phyloP scores from a whole-genome alignment of 2,329 filamentous ascomycete species.

The Delphinella strobiligena region DNA sequence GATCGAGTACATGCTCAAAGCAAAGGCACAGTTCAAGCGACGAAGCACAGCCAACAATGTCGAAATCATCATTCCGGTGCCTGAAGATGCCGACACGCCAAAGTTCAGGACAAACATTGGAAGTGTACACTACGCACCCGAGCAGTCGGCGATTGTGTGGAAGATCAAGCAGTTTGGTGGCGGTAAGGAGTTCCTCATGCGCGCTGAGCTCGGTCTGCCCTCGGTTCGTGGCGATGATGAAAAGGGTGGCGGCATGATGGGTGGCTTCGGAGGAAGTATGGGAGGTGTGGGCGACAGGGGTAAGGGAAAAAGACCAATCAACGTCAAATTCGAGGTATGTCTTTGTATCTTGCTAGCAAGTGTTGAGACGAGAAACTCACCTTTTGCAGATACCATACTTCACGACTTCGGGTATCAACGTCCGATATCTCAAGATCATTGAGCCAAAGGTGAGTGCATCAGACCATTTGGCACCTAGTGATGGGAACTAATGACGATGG shows the following conservation, averaged over 20 bases:
- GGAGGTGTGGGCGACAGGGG: conserved; percentile 76
- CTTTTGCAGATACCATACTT: conserved; percentile 75
- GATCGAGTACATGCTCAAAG: conserved; percentile 99
- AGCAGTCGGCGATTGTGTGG: conserved; percentile 96
- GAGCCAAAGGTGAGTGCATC: conserved; percentile 72
- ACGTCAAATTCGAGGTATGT: conserved; percentile 78
- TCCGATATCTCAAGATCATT: conserved; percentile 96
- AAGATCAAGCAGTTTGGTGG: conserved; percentile 99
- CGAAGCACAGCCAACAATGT: conserved; percentile 97
- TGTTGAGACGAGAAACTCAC: neutral
- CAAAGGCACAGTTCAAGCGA: conserved; percentile 94
- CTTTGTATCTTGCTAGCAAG: neutral
- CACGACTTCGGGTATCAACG: conserved; percentile 97
- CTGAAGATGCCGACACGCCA: conserved; percentile 91
- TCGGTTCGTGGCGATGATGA: conserved; percentile 93
- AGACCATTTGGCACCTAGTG: neutral
- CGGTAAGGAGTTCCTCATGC: conserved; percentile 97
- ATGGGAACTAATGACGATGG: conserved; percentile 6
- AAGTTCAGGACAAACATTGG: conserved; percentile 97
- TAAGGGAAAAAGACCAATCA: conserved; percentile 92
- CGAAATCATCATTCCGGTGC: conserved; percentile 92
- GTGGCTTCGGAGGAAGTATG: conserved; percentile 94
- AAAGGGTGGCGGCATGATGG: conserved; percentile 92
- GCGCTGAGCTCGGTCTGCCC: conserved; percentile 85
- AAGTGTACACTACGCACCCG: conserved; percentile 91